Conservation (phyloP, 2,329 filamentous ascomycete species). For the Monosporascus sp. region DNA sequence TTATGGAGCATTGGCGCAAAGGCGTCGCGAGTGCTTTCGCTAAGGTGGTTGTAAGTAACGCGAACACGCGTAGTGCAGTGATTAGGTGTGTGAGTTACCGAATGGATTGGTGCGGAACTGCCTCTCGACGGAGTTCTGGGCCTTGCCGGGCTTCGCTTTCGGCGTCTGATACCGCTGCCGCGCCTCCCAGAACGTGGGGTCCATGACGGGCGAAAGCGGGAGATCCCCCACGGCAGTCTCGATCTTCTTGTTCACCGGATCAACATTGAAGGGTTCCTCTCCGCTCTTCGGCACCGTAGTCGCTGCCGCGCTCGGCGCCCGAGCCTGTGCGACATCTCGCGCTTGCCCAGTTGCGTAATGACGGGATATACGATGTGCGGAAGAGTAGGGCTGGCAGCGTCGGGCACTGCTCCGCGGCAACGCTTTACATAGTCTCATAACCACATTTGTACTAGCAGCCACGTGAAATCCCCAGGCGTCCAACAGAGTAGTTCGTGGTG, state of each 20-base stretch:
- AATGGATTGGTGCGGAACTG: slow-evolving; percentile 59
- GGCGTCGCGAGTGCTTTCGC: slow-evolving; percentile 59
- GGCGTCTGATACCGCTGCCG: slow-evolving; percentile 36
- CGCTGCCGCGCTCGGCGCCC: slow-evolving; percentile 1
- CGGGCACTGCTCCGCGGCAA: slow-evolving; percentile 20
- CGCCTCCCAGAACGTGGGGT: slow-evolving; percentile 43
- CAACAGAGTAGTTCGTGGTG: too few species aligned
- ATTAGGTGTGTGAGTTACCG: slow-evolving; percentile 38
- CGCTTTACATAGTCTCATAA: slow-evolving; percentile 27
- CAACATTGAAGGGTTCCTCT: slow-evolving; percentile 29
- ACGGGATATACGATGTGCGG: slow-evolving; percentile 5
- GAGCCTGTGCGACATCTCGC: background rate
- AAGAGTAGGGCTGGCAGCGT: slow-evolving; percentile 5
- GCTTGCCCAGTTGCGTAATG: slow-evolving; percentile 11
- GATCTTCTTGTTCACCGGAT: slow-evolving; percentile 38
- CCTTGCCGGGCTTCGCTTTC: slow-evolving; percentile 30
- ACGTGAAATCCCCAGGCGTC: background rate
- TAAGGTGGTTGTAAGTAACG: slow-evolving; percentile 22
- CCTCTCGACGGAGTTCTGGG: slow-evolving; percentile 46
- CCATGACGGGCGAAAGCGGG: slow-evolving; percentile 50
- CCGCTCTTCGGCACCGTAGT: slow-evolving; percentile 11
- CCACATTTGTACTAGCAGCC: slow-evolving; percentile 14
- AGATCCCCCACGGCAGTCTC: slow-evolving; percentile 40
- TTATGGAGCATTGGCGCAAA: slow-evolving; percentile 50
- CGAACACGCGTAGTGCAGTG: background rate